Evolutionary conservation across 75 land plant genomes (phyloP).

Genomic region (Ceratopteris richardii): DNA sequence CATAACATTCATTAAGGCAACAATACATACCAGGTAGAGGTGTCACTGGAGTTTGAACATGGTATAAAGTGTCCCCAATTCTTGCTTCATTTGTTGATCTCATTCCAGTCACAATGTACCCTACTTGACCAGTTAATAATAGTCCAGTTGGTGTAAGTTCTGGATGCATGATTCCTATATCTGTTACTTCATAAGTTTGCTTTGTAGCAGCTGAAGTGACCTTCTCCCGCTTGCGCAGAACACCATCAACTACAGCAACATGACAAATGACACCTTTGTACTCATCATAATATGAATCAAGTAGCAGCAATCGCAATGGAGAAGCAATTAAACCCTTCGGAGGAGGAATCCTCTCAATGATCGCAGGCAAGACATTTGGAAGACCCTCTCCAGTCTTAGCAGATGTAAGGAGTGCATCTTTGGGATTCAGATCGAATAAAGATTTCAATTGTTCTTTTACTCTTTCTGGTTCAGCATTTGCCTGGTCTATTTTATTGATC

Average conservation of each 20-base stretch:
- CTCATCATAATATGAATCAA: conserved; percentile 98
- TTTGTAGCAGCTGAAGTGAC: conserved; percentile 89
- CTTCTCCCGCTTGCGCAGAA: conserved; percentile 74
- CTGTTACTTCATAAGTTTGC: conserved; percentile 74
- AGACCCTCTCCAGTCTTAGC: conserved; percentile 97
- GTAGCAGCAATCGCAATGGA: conserved; percentile 85
- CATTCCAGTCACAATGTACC: conserved; percentile 92
- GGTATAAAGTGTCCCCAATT: conserved; percentile 76
- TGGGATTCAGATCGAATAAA: too few species aligned
- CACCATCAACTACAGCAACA: too few species aligned
- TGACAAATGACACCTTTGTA: conserved; percentile 95
- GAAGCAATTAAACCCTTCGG: conserved; percentile 89
- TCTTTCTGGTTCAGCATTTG: conserved; percentile 93
- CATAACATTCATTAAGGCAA: too few species aligned
- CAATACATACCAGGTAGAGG: conserved; percentile 97
- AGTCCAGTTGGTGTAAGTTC: conserved; percentile 83
- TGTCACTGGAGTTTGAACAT: conserved; percentile 43
- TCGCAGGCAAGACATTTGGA: conserved; percentile 84
- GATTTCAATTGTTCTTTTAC: too few species aligned
- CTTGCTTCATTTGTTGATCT: conserved; percentile 93
- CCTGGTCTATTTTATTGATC: too few species aligned
- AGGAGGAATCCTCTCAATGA: conserved; percentile 78
- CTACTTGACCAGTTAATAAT: conserved; percentile 94
- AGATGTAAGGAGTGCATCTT: too few species aligned
- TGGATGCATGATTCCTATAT: conserved; percentile 93